These are phyloP conservation scores for Theobroma cacao DNA, from an alignment of 345 rosid species.

Conservation along the genomic window DNA sequence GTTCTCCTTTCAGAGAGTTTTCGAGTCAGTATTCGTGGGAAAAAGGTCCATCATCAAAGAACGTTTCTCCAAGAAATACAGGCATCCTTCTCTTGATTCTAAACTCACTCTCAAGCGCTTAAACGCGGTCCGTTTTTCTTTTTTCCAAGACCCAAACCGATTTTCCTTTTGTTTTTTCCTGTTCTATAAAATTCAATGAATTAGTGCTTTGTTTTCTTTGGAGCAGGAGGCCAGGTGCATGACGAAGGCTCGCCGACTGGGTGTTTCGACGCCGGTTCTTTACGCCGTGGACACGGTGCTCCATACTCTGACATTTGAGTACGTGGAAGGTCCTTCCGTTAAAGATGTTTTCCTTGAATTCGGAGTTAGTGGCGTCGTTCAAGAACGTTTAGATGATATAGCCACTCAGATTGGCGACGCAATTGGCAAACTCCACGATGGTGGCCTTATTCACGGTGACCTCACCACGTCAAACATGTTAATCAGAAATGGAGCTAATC, in stretches of 20 bases:
- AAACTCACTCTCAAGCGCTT: conserved; percentile 80
- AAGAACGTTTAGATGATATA: conserved; percentile 65
- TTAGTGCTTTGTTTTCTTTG: neutral
- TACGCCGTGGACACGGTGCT: conserved; percentile 69
- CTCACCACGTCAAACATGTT: conserved; percentile 95
- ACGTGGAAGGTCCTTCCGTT: conserved; percentile 71
- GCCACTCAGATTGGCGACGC: conserved; percentile 86
- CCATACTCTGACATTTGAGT: conserved; percentile 83
- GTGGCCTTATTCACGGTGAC: conserved; percentile 97
- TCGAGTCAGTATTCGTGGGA: conserved; percentile 74
- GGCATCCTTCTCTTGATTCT: conserved; percentile 85
- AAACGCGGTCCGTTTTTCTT: conserved; percentile 67
- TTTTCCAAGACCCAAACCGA: neutral
- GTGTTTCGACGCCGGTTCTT: conserved; percentile 73
- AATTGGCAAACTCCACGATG: conserved; percentile 87
- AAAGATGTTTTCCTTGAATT: conserved; percentile 79
- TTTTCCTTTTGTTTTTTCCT: neutral
- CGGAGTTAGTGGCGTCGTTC: conserved; percentile 59
- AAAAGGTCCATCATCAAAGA: conserved; percentile 75
- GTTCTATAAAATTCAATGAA: neutral
- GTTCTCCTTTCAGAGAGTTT: conserved; percentile 57
- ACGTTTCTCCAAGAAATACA: conserved; percentile 90
- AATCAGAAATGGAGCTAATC: conserved; percentile 55
- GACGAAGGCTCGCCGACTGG: conserved; percentile 93
- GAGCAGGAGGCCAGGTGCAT: conserved; percentile 91